phyloP scores from a whole-genome alignment of 805 yeast species.

The Candida incommunis region DNA sequence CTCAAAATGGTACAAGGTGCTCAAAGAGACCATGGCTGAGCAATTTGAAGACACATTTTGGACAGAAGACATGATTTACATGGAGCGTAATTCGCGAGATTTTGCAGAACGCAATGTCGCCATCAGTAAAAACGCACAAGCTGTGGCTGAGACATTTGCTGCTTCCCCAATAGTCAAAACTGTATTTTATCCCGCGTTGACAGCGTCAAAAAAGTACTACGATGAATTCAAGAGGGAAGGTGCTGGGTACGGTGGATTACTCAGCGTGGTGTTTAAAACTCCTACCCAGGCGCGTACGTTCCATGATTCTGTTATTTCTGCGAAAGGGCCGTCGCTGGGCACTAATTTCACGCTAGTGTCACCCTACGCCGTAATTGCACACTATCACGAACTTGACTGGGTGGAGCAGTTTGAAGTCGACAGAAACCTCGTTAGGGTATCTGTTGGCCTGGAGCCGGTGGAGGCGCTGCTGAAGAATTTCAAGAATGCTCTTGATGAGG shows the following conservation, averaged over 20 bases:
- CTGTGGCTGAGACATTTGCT: conserved; percentile 20
- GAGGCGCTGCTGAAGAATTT: conserved; percentile 38
- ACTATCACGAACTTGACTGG: conserved; percentile 66
- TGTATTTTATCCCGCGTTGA: conserved; percentile 58
- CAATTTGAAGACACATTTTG: conserved; percentile 68
- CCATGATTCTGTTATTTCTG: conserved; percentile 52
- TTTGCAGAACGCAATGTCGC: conserved; percentile 46
- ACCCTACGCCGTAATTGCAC: conserved; percentile 81
- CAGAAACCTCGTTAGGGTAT: conserved; percentile 58
- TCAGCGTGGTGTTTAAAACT: conserved; percentile 57
- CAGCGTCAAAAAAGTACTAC: conserved; percentile 44
- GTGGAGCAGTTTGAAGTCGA: conserved; percentile 76
- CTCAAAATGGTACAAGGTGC: conserved; percentile 32
- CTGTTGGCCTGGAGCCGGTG: conserved; percentile 73
- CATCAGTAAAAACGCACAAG: conserved; percentile 26
- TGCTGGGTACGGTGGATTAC: conserved; percentile 84
- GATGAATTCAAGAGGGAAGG: conserved; percentile 50
- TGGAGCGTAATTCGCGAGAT: conserved; percentile 90
- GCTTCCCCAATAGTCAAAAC: conserved; percentile 35
- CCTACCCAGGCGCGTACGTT: conserved; percentile 56
- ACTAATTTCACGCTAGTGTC: conserved; percentile 82
- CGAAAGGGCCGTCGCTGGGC: conserved; percentile 86
- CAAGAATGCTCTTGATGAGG: conserved; percentile 33
- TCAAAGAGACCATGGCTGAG: conserved; percentile 35
- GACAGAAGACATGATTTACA: conserved; percentile 86